Evolutionary conservation across 306 rosid species (phyloP), one percentile per base, ranked within the genome.

Genomic region (Ochetophila trinervis): DNA sequence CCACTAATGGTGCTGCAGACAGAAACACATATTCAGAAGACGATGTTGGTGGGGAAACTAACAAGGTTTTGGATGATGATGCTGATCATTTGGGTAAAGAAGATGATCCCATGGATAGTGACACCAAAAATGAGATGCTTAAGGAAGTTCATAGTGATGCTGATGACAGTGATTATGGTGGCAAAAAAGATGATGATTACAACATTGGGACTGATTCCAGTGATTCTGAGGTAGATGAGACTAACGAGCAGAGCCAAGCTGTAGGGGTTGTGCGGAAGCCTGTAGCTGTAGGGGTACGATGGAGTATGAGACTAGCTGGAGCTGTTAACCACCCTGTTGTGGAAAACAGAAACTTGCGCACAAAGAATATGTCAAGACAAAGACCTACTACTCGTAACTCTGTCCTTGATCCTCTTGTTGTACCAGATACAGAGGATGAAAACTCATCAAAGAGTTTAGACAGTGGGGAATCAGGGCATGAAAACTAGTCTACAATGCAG

Each of bases 331-430:
- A 85, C 32, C 35, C 73, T 42, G 36, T 66, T 8, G 48, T 72
- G 36, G 85, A 80, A 74, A 82, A 74, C 71, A 70, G 83, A 76
- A 81, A 83, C 64, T 63, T 82, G 55, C 62, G 77, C 53, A 54
- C 89, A 42, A 89, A 92, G 79, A 87, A 80, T 34, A 82, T 79
- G 84, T 23, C 78, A 72, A 84, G 96, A 70, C 96, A 92, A 55
- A 89, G 95, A 76, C 96, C 96, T 15, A 80, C 96, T 15, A 80
- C 76, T 57, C 78, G 66, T n/a, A 89, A 92, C 86, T 80, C 88
- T 57, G 88, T 92, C 21, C 63, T 92, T 17, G 83, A 84, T 62
- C 36, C 79, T 57, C 8, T 62, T 57, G 79, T 77, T 13, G 51
- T 78, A 24, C 81, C 70, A 1, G 93, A 87, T 82, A 89, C 96